Percentiles rank a stretch among this genome's conserved stretches.
Evolutionary conservation across 768 basidiomycete genomes (phyloP).

Genomic region (Russula foetens): DNA sequence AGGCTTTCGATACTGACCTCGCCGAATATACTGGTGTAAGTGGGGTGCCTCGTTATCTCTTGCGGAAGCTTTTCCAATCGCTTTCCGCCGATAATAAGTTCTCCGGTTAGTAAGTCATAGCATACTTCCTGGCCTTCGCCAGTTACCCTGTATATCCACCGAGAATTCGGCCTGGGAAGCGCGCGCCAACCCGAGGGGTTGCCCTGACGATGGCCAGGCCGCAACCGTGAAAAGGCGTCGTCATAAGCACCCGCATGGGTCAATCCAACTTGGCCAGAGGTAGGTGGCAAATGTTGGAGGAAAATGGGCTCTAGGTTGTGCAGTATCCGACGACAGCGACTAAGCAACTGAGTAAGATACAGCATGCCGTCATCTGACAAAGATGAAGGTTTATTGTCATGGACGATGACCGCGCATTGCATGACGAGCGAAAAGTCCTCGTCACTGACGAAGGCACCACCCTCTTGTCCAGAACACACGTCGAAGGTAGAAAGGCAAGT

Average conservation of each 20-base stretch:
- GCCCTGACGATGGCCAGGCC: background rate
- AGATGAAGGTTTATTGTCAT: slow-evolving; percentile 1
- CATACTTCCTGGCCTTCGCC: slow-evolving; percentile 21
- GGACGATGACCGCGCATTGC: slow-evolving; percentile 7
- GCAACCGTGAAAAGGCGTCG: background rate
- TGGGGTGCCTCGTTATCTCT: slow-evolving; percentile 26
- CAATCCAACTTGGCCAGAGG: background rate
- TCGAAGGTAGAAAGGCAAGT: slow-evolving; percentile 11
- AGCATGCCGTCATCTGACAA: background rate
- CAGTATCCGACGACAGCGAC: background rate
- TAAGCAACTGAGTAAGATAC: background rate
- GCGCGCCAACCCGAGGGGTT: background rate
- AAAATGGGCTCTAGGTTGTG: slow-evolving; percentile 1
- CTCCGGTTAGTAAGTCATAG: slow-evolving; percentile 35
- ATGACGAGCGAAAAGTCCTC: slow-evolving; percentile 7
- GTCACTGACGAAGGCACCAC: background rate
- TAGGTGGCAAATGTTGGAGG: background rate
- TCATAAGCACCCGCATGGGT: background rate
- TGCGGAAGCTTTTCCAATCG: slow-evolving; percentile 32
- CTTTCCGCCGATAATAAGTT: slow-evolving; percentile 35
- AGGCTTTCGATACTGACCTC: slow-evolving; percentile 14
- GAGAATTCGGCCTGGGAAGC: background rate
- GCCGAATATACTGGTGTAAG: slow-evolving; percentile 32
- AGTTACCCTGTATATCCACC: background rate
- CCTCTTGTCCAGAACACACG: background rate